phyloP scores from a whole-genome alignment of 2,329 filamentous ascomycete genomes.

The Hyphodiscus sp. region DNA sequence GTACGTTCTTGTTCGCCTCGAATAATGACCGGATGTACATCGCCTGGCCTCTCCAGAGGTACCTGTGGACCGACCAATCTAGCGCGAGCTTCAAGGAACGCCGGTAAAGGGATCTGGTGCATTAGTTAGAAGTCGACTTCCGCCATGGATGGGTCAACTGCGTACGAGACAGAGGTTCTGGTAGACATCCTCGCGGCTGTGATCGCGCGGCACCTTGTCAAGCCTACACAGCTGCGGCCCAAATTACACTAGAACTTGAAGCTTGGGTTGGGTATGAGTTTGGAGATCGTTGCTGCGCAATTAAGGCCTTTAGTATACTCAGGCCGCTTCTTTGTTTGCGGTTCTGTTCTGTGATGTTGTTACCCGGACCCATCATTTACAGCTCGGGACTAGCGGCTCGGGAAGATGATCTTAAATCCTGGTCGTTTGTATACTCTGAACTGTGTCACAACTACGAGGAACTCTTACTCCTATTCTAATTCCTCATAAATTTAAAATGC shows the following conservation, averaged over 20 bases:
- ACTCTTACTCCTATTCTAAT: neutral
- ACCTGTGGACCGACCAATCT: slow-evolving; percentile 90
- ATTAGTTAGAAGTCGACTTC: slow-evolving; percentile 8
- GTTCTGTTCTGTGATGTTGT: neutral
- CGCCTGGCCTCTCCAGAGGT: slow-evolving; percentile 92
- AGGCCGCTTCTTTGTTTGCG: neutral
- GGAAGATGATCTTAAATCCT: no score
- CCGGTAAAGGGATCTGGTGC: slow-evolving; percentile 69
- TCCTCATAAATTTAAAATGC: slow-evolving; percentile 30
- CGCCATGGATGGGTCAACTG: neutral
- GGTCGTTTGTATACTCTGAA: no score
- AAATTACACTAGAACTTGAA: neutral
- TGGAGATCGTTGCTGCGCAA: neutral
- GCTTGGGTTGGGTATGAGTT: neutral
- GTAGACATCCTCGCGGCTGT: slow-evolving; percentile 28
- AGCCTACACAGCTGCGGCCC: neutral
- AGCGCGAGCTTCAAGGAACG: slow-evolving; percentile 88
- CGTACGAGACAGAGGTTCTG: slow-evolving; percentile 30
- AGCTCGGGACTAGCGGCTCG: neutral
- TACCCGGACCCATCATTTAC: neutral
- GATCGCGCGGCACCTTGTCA: neutral
- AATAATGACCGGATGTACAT: slow-evolving; percentile 93
- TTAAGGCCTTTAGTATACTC: neutral
- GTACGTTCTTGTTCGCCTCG: slow-evolving; percentile 82
- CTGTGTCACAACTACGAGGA: no score